Conservation (phyloP, 352 stramenopile species). For the Phytophthora sp. region DNA sequence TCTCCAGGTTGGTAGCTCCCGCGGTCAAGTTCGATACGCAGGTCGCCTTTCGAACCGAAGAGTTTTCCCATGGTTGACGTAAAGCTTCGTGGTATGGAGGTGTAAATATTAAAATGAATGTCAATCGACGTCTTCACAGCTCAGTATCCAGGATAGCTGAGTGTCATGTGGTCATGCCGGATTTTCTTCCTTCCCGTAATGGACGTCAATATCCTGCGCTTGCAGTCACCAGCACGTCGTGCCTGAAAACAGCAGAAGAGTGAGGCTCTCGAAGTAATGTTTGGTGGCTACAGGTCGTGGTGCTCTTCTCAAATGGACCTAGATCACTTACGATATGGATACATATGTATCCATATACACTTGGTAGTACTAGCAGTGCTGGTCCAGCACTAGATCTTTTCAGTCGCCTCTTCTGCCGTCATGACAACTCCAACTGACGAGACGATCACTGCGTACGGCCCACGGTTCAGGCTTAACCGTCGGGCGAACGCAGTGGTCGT, state of each 20-base stretch:
- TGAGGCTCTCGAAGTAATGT: constrained; percentile 3
- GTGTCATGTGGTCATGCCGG: background rate
- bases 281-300: constrained; percentile 4
- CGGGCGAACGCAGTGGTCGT: too few relatives aligned
- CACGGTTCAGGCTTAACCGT: too few relatives aligned
- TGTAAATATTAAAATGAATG: constrained; percentile 25
- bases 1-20: constrained; percentile 32
- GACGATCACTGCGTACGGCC: too few relatives aligned
- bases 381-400: constrained; percentile 10
- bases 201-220: constrained; percentile 6
- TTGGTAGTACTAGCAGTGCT: too few relatives aligned
- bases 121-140: background rate
- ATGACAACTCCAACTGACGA: background rate
- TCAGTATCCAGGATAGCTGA: too few relatives aligned
- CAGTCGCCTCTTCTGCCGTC: background rate
- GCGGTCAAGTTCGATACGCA: constrained; percentile 36
- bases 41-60: constrained; percentile 29
- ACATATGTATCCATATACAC: too few relatives aligned
- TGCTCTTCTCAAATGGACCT: constrained; percentile 1
- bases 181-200: constrained; percentile 11
- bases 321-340: too few relatives aligned
- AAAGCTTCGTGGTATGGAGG: background rate
- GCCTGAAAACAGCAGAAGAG: constrained; percentile 3
- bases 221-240: constrained; percentile 12
- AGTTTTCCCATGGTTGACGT: constrained; percentile 28